Evolutionary conservation across 73 alveolate species (phyloP), one percentile per base, ranked within the genome.

Genomic region (Paramecium sexaurelia): DNA sequence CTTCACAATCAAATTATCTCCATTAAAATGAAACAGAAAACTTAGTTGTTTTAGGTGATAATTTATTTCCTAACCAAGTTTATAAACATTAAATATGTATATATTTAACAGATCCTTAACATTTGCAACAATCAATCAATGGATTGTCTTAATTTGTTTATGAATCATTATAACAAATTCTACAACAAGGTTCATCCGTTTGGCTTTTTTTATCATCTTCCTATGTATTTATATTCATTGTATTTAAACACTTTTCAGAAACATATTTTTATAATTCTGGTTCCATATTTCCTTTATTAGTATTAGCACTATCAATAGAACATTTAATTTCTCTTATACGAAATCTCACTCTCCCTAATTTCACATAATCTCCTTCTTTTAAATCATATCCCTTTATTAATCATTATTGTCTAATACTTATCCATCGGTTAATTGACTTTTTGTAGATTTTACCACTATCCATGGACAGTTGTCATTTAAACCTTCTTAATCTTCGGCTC

Each of bases 1-100:
- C 96, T 92, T 97, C 99, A 85, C 99, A 97, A 83, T 96, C 99
- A 20, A 97, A 94, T 55, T 85, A 83, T 93, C 97, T 96, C 97
- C 98, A 95, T 26, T 73, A 61, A 93, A 78, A 95, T 33, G 95
- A 85, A 41, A 94, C 91, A 9, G 96, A 95, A 47, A 83, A 92
- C 41, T 91, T 94, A 6, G 95, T 92, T 37, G 94, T 88, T 88
- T 96, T 95, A 37, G 95, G 95, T 32, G 94, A 93, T 56, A 95
- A 90, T 87, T 95, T 96, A 43, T 92, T 85, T 15, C 92, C 93
- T 9, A 98, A 92, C 99, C 99, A 98, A 73, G 95, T 92, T 90
- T 96, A 93, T n/a, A 98, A 75, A 84, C 99, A 98, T 27, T 95
- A 92, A 27, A 98, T 78, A 91, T 98, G 94, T 39, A 88, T 82